These are phyloP conservation scores for Phytopythium oedochilum DNA, from an alignment of 352 stramenopile species.

Conservation along the genomic window DNA sequence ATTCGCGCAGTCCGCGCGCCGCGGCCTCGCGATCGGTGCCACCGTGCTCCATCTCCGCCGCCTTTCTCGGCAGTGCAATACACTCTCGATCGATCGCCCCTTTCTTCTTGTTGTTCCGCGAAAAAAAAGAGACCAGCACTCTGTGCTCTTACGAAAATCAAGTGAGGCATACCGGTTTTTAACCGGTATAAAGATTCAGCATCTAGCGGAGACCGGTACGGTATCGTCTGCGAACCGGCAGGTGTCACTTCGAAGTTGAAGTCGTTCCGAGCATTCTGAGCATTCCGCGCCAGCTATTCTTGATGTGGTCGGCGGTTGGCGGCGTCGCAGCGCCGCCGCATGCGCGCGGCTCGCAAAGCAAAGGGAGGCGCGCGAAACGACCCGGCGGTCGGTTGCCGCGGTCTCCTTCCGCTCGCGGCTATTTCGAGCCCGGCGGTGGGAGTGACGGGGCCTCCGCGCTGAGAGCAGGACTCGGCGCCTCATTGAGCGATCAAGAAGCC, in stretches of 20 bases:
- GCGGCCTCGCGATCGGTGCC: not conserved
- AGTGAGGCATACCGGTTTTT: not conserved
- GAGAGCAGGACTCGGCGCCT: not conserved
- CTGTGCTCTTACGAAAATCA: not conserved
- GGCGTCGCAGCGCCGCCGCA: not conserved
- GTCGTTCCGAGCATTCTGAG: not conserved
- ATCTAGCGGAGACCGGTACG: no score
- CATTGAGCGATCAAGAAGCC: conserved; percentile 5
- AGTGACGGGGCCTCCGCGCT: not conserved
- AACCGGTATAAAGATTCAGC: conserved; percentile 3
- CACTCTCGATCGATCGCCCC: not conserved
- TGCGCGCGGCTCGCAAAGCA: not conserved
- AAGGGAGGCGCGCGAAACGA: not conserved
- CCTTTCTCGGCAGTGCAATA: not conserved
- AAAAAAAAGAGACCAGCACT: conserved; percentile 1
- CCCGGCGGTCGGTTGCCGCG: not conserved
- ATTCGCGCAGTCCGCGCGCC: not conserved
- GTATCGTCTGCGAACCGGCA: no score
- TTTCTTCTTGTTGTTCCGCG: not conserved
- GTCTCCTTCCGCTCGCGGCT: not conserved
- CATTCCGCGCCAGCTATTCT: no score
- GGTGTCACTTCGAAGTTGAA: not conserved
- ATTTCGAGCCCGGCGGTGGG: not conserved
- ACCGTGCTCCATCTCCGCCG: not conserved
- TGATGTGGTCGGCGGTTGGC: not conserved